phyloP scores from a whole-genome alignment of 345 rosid genomes.

The Ceriops decandra region DNA sequence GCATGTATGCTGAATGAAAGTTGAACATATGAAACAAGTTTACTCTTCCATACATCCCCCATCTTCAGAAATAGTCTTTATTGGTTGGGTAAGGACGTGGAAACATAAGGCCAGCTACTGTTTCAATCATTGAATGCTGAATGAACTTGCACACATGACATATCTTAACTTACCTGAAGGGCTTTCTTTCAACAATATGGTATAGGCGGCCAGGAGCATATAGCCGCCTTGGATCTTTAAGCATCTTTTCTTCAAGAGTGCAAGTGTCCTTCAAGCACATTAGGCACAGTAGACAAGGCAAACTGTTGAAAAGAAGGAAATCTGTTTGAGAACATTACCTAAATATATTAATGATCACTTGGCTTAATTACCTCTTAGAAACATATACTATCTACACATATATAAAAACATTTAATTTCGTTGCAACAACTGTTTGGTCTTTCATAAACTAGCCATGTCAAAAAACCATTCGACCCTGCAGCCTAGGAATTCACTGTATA shows the following conservation, averaged over 20 bases:
- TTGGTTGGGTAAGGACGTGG: not conserved
- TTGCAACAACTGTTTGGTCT: too few relatives aligned
- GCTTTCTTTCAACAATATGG: constrained; percentile 86
- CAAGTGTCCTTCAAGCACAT: constrained; percentile 92
- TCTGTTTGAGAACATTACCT: not conserved
- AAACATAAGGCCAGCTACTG: not conserved
- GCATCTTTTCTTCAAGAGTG: constrained; percentile 73
- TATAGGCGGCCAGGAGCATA: constrained; percentile 95
- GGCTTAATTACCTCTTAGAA: too few relatives aligned
- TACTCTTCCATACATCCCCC: not conserved
- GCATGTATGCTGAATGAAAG: too few relatives aligned
- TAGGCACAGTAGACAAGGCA: constrained; percentile 84
- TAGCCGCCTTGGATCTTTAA: constrained; percentile 77
- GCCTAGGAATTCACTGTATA: too few relatives aligned
- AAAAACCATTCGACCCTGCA: too few relatives aligned
- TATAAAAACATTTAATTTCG: too few relatives aligned
- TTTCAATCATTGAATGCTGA: not conserved
- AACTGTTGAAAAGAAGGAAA: constrained; percentile 47
- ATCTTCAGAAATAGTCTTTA: not conserved
- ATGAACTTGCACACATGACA: not conserved
- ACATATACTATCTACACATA: too few relatives aligned
- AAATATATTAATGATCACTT: too few relatives aligned
- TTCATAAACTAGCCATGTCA: too few relatives aligned
- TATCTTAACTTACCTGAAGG: constrained; percentile 50
- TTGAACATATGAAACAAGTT: not conserved